Conservation (phyloP, 1,284 basidiomycete species). For the Stygiomarasmius scandens region DNA sequence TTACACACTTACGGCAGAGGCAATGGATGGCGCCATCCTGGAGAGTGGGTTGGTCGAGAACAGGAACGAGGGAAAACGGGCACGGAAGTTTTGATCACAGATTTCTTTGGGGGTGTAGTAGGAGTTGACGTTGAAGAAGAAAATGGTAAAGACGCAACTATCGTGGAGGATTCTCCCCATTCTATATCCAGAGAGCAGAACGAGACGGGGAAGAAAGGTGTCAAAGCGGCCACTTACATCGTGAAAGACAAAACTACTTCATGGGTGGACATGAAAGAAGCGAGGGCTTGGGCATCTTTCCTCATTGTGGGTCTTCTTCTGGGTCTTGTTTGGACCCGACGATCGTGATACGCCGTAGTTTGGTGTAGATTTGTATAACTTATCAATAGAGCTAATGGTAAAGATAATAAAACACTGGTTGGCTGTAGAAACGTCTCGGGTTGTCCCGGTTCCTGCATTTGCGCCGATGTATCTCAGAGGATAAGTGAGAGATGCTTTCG, state of each 20-base stretch:
- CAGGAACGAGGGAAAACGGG: slow-evolving; percentile 1
- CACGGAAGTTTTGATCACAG: slow-evolving; percentile 14
- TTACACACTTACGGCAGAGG: slow-evolving; percentile 12
- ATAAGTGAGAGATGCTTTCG: no score
- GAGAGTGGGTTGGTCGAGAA: slow-evolving; percentile 15
- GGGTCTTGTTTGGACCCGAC: background rate
- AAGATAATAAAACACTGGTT: background rate
- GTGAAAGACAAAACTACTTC: background rate
- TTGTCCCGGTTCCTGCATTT: no score
- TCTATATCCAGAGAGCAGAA: background rate
- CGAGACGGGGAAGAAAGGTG: background rate
- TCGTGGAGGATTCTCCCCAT: background rate
- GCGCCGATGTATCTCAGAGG: no score
- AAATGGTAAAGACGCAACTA: background rate
- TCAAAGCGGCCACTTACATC: background rate
- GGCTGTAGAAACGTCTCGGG: background rate
- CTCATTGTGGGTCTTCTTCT: background rate
- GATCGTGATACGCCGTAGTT: background rate
- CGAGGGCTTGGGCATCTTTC: background rate
- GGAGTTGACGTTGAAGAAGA: slow-evolving; percentile 11
- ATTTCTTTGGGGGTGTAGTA: slow-evolving; percentile 18
- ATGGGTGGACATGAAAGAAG: background rate
- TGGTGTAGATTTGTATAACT: background rate
- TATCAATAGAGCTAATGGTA: background rate
- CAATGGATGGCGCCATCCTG: slow-evolving; percentile 11